Percentiles rank a stretch among this genome's conserved stretches.
Conservation (phyloP, 1,139 yeast genomes). For the Pichia sp. region DNA sequence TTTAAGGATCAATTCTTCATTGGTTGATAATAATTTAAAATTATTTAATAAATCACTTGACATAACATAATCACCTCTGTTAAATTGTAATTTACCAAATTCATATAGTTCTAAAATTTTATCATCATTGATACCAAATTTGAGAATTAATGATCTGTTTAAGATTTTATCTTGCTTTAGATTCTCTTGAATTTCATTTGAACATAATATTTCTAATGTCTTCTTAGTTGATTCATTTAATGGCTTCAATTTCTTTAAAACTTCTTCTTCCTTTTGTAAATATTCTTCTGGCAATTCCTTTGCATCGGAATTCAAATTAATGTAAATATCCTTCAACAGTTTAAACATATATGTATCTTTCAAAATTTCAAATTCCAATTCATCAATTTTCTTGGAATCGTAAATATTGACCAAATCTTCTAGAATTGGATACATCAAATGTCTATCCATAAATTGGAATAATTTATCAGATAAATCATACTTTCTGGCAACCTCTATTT, state of each 20-base stretch:
- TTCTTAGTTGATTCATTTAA: constrained; percentile 40
- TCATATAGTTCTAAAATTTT: constrained; percentile 46
- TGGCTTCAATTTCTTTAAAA: constrained; percentile 34
- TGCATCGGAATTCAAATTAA: constrained; percentile 34
- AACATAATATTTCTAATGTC: constrained; percentile 40
- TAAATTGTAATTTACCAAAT: constrained; percentile 53
- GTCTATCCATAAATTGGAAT: constrained; percentile 52
- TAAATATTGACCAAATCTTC: constrained; percentile 44
- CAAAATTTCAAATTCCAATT: constrained; percentile 44
- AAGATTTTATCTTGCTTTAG: constrained; percentile 48
- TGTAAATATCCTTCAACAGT: constrained; percentile 40
- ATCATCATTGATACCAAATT: constrained; percentile 41
- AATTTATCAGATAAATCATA: constrained; percentile 48
- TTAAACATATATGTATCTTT: constrained; percentile 51
- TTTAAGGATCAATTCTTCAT: constrained; percentile 41
- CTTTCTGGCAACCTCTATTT: constrained; percentile 33
- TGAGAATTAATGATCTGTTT: constrained; percentile 40
- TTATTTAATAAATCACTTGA: constrained; percentile 51
- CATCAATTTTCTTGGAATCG: constrained; percentile 37
- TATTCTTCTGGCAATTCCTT: constrained; percentile 35
- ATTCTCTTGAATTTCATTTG: constrained; percentile 43
- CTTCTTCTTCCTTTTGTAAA: constrained; percentile 34
- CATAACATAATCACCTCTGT: constrained; percentile 52
- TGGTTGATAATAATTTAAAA: constrained; percentile 47
- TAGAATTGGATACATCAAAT: constrained; percentile 46